A percentile compares a stretch with the other conserved stretches of the same genome.
phyloP scores from a whole-genome alignment of 176 grass and related monocot species.

The Oryza nivara region DNA sequence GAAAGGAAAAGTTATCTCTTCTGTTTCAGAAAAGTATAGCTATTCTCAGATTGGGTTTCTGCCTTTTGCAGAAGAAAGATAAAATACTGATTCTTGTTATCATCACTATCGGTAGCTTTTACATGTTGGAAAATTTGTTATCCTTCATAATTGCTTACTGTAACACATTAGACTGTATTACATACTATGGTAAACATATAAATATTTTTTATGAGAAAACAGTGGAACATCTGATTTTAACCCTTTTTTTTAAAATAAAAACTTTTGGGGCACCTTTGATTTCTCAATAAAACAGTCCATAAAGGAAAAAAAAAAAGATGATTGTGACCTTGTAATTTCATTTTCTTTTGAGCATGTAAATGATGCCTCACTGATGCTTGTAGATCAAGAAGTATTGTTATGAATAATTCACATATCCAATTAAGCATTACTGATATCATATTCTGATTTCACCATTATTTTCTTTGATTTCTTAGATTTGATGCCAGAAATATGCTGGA shows the following conservation, averaged over 20 bases:
- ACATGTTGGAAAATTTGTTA: neutral
- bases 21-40: neutral
- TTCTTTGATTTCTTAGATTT: conserved; percentile 55
- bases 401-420: neutral
- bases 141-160: neutral
- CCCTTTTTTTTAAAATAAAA: no score
- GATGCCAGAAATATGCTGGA: conserved; percentile 71
- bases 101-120: neutral
- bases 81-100: neutral
- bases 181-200: no score
- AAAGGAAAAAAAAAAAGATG: no score
- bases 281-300: no score
- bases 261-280: no score
- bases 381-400: neutral
- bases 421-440: neutral
- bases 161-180: neutral
- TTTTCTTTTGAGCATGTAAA: no score
- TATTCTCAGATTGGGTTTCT: neutral
- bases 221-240: no score
- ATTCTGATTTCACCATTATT: conserved; percentile 15
- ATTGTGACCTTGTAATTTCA: no score
- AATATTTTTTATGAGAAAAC: no score
- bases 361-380: no score
- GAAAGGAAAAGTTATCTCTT: neutral
- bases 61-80: neutral